A percentile compares a stretch with the other conserved stretches of the same genome.
phyloP scores from a whole-genome alignment of 768 basidiomycete genomes.

The Russula abietina region DNA sequence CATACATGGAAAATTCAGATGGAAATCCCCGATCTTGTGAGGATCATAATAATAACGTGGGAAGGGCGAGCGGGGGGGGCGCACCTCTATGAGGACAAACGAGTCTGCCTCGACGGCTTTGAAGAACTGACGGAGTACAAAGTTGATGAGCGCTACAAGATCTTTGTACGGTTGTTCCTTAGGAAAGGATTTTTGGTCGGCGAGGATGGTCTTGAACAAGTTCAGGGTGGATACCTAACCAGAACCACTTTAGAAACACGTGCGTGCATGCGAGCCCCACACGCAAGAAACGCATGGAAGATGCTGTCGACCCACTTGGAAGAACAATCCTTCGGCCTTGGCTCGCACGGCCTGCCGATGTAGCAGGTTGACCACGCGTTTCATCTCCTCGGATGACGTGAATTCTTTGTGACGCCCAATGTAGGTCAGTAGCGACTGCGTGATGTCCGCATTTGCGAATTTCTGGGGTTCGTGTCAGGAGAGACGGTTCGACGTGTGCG shows the following conservation, averaged over 20 bases:
- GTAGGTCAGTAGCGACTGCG: constrained; percentile 77
- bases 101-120: constrained; percentile 79
- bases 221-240: constrained; percentile 80
- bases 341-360: constrained; percentile 87
- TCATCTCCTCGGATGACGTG: constrained; percentile 73
- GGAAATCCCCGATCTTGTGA: not conserved
- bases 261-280: constrained; percentile 7
- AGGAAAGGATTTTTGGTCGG: constrained; percentile 73
- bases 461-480: constrained; percentile 47
- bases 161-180: constrained; percentile 77
- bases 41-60: not conserved
- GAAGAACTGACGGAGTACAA: constrained; percentile 89
- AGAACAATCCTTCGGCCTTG: constrained; percentile 92
- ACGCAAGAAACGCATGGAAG: constrained; percentile 4
- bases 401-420: constrained; percentile 83
- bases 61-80: not conserved
- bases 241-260: constrained; percentile 4
- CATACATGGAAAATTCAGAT: not conserved
- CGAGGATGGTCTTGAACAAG: constrained; percentile 82
- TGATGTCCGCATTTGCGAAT: constrained; percentile 84
- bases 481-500: not conserved
- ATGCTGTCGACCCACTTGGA: constrained; percentile 60
- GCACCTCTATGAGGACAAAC: constrained; percentile 83
- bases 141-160: constrained; percentile 77
- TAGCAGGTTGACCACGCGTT: constrained; percentile 80